These are phyloP conservation scores for Babjeviella inositovora DNA, from an alignment of 805 yeast species.

Conservation along the genomic window DNA sequence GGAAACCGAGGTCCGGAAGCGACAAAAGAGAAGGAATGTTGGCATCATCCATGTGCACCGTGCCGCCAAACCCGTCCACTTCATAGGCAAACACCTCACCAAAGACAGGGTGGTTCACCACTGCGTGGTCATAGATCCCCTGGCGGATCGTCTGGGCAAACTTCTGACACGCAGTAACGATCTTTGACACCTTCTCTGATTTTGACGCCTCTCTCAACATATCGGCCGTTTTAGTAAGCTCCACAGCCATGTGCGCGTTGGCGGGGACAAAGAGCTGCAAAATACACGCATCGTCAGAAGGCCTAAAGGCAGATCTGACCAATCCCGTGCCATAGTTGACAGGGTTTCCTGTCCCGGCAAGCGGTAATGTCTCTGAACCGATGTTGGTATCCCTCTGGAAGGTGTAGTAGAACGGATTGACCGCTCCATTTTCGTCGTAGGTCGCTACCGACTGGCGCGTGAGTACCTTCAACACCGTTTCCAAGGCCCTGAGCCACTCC, in stretches of 20 bases:
- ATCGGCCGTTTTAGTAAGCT: conserved; percentile 23
- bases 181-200: conserved; percentile 5
- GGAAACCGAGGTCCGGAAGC: conserved; percentile 65
- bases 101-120: conserved; percentile 46
- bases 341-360: conserved; percentile 76
- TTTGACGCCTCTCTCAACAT: conserved; percentile 7
- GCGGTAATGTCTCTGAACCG: conserved; percentile 70
- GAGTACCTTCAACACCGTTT: conserved; percentile 32
- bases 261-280: conserved; percentile 75
- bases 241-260: conserved; percentile 60
- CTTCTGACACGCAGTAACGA: conserved; percentile 6
- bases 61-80: conserved; percentile 74
- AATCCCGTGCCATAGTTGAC: conserved; percentile 56
- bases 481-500: conserved; percentile 44
- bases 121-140: conserved; percentile 51
- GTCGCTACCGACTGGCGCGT: conserved; percentile 48
- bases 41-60: conserved; percentile 76
- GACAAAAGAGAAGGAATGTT: conserved; percentile 73
- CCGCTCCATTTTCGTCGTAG: conserved; percentile 31
- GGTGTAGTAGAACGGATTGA: conserved; percentile 34
- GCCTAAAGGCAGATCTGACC: conserved; percentile 73
- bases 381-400: conserved; percentile 61
- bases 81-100: conserved; percentile 82
- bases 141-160: conserved; percentile 24
- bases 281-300: conserved; percentile 79